phyloP scores from a whole-genome alignment of 108 stramenopile species.

The Fistulifera solaris region DNA sequence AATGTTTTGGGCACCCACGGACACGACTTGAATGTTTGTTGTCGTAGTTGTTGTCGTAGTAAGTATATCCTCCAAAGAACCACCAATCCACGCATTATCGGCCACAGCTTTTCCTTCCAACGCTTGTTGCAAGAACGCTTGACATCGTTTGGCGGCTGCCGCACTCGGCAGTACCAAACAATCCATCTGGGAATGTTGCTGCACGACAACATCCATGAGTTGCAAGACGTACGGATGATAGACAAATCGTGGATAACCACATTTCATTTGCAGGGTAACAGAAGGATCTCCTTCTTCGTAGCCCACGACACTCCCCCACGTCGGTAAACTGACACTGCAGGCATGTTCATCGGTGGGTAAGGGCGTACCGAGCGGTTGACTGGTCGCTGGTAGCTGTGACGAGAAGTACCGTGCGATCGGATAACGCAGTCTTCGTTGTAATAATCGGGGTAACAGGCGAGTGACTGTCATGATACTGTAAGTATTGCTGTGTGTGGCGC shows the following conservation, averaged over 20 bases:
- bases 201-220: conserved; percentile 23
- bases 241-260: conserved; percentile 66
- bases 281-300: conserved; percentile 62
- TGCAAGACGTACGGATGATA: conserved; percentile 59
- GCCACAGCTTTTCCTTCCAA: conserved; percentile 13
- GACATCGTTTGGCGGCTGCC: conserved; percentile 39
- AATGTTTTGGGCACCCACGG: conserved; percentile 18
- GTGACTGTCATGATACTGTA: too few species aligned
- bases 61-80: background rate
- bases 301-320: conserved; percentile 48
- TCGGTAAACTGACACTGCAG: conserved; percentile 46
- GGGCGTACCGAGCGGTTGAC: conserved; percentile 31
- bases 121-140: conserved; percentile 43
- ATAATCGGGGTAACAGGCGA: too few species aligned
- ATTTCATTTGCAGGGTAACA: conserved; percentile 41
- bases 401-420: too few species aligned
- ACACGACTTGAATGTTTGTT: conserved; percentile 22
- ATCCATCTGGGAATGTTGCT: conserved; percentile 22
- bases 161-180: conserved; percentile 43
- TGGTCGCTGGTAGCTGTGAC: too few species aligned
- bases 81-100: background rate
- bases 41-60: conserved; percentile 1
- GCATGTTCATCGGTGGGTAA: conserved; percentile 48
- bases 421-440: too few species aligned
- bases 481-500: too few species aligned